A percentile compares a stretch with the other conserved stretches of the same genome.
phyloP scores from a whole-genome alignment of 345 rosid species.

The Litchi chinensis region DNA sequence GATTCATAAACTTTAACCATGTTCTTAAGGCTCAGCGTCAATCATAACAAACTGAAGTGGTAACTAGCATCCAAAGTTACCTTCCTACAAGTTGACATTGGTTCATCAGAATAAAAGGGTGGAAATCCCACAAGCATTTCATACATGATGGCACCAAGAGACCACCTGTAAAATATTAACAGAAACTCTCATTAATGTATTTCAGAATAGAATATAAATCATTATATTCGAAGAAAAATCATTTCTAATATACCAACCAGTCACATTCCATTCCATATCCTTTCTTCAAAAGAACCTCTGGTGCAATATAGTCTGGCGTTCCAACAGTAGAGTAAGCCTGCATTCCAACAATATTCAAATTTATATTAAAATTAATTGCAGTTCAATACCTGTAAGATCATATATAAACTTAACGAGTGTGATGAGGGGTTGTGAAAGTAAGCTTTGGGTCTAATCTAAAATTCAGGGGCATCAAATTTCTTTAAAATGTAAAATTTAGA shows the following conservation, averaged over 20 bases:
- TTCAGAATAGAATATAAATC: conserved; percentile 6
- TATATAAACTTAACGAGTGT: not conserved
- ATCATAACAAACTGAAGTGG: not conserved
- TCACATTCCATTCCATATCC: conserved; percentile 99
- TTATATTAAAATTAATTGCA: conserved; percentile 18
- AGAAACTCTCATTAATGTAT: conserved; percentile 15
- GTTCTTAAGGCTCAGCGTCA: not conserved
- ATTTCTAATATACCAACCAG: conserved; percentile 59
- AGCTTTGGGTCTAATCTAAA: not conserved
- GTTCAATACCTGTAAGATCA: not conserved
- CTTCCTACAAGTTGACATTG: conserved; percentile 99
- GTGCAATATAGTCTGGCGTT: conserved; percentile 97
- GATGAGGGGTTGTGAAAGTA: not conserved
- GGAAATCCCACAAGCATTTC: conserved; percentile 99
- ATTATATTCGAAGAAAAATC: conserved; percentile 14
- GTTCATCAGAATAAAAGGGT: conserved; percentile 98
- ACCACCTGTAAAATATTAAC: conserved; percentile 71
- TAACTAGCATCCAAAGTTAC: conserved; percentile 32
- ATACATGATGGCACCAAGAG: conserved; percentile 99
- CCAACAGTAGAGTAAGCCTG: conserved; percentile 99
- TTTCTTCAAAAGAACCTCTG: conserved; percentile 93
- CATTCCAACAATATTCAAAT: conserved; percentile 20
- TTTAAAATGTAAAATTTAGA: not conserved
- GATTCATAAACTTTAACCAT: not conserved
- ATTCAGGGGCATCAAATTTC: conserved; percentile 9